These are phyloP conservation scores for Sporobolomyces phaffii DNA, from an alignment of 768 basidiomycete species.

Conservation along the genomic window DNA sequence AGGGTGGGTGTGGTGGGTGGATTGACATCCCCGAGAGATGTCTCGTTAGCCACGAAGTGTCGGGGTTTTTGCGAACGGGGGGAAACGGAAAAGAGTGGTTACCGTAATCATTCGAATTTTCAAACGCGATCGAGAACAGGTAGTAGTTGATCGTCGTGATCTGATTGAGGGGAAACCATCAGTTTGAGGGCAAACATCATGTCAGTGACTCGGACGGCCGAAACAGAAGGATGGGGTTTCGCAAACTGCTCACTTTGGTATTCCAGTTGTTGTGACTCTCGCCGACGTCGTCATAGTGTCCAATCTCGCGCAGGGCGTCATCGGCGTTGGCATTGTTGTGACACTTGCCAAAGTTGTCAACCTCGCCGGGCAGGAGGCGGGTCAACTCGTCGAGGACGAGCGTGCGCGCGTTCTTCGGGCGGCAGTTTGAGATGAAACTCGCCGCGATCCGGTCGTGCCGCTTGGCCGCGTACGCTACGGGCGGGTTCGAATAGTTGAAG, in stretches of 20 bases:
- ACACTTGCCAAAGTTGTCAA: conserved; percentile 30
- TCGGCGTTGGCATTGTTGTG: conserved; percentile 15
- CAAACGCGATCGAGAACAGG: conserved; percentile 25
- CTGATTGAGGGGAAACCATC: background rate
- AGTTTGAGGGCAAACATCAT: background rate
- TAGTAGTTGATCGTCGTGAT: conserved; percentile 25
- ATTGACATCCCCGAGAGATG: no score
- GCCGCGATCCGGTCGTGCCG: conserved; percentile 21
- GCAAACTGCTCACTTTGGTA: conserved; percentile 9
- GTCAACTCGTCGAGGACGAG: conserved; percentile 28
- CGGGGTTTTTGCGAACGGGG: background rate
- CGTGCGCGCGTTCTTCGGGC: conserved; percentile 22
- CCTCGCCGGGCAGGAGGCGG: conserved; percentile 7
- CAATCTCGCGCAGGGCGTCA: conserved; percentile 1
- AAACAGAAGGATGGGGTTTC: no score
- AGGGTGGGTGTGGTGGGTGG: no score
- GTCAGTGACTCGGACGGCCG: background rate
- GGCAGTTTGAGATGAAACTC: conserved; percentile 29
- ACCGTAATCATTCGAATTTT: conserved; percentile 32
- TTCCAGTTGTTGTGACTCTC: conserved; percentile 22
- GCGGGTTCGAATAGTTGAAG: conserved; percentile 21
- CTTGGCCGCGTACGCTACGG: conserved; percentile 4
- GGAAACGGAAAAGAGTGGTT: background rate
- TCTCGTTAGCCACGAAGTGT: no score
- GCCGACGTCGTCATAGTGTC: conserved; percentile 13